A percentile compares a stretch with the other conserved stretches of the same genome.
Conservation (phyloP, 2,329 filamentous ascomycete genomes). For the Diaporthe humulicola region DNA sequence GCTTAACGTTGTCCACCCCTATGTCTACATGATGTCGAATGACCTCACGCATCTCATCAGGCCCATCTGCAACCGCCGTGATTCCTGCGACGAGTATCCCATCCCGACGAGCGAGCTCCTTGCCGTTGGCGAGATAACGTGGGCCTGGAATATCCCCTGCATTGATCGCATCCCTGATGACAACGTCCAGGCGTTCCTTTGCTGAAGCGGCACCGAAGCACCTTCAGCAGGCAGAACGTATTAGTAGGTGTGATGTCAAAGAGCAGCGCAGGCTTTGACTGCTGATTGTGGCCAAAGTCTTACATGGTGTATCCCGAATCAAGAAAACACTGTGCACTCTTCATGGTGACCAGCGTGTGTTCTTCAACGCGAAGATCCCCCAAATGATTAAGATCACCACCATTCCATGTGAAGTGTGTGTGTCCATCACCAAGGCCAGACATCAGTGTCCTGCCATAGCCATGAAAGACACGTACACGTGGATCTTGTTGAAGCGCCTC, state of each 20-base stretch:
- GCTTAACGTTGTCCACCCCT: conserved; percentile 59
- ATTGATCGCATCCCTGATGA: conserved; percentile 63
- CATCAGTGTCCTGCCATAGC: conserved; percentile 60
- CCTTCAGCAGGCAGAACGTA: not conserved
- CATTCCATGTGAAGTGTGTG: conserved; percentile 63
- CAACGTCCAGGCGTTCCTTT: conserved; percentile 59
- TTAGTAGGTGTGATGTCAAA: too few species aligned
- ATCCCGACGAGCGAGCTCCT: conserved; percentile 60
- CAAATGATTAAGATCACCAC: conserved; percentile 55
- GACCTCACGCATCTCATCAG: conserved; percentile 54
- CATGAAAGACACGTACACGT: conserved; percentile 53
- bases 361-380: conserved; percentile 60
- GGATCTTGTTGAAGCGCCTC: conserved; percentile 43
- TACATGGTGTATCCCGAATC: conserved; percentile 64
- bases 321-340: conserved; percentile 57
- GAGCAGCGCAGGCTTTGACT: too few species aligned
- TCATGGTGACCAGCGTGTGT: conserved; percentile 59
- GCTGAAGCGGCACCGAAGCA: conserved; percentile 62
- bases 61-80: conserved; percentile 52
- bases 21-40: conserved; percentile 52
- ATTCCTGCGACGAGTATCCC: conserved; percentile 58
- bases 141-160: conserved; percentile 61
- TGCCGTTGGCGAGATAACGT: conserved; percentile 60
- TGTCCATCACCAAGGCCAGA: conserved; percentile 63
- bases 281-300: not conserved